Evolutionary conservation across 345 rosid species (phyloP).

Genomic region (Lepidium africanum): DNA sequence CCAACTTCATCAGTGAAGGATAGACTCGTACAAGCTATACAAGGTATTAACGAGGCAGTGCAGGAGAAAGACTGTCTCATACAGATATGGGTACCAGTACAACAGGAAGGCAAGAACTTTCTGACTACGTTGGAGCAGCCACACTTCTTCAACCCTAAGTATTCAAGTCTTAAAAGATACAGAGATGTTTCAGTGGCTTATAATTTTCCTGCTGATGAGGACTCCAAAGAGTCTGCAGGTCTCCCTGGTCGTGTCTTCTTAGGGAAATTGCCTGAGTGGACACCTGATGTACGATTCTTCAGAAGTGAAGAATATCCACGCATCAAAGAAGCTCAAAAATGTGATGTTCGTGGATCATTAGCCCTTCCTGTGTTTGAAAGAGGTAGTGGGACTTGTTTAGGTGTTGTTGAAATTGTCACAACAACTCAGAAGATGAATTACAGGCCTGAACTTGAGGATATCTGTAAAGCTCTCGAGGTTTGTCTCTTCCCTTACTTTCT

Average conservation of each 20-base stretch:
- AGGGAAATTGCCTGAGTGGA: conserved; percentile 82
- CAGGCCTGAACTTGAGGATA: conserved; percentile 64
- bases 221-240: conserved; percentile 59
- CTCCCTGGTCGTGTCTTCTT: conserved; percentile 88
- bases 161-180: conserved; percentile 58
- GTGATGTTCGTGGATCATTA: conserved; percentile 68
- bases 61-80: conserved; percentile 58
- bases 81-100: conserved; percentile 84
- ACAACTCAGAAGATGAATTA: conserved; percentile 64
- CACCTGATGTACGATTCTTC: conserved; percentile 91
- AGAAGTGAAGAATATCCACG: conserved; percentile 76
- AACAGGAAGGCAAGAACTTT: conserved; percentile 51
- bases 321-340: conserved; percentile 48
- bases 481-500: conserved; percentile 3
- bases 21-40: conserved; percentile 51
- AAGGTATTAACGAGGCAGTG: conserved; percentile 44
- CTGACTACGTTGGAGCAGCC: conserved; percentile 83
- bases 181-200: conserved; percentile 58
- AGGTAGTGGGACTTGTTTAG: conserved; percentile 69
- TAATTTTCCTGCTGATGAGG: conserved; percentile 65
- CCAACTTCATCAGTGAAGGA: conserved; percentile 48
- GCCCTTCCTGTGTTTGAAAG: conserved; percentile 86
- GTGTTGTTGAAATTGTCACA: conserved; percentile 85
- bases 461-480: conserved; percentile 95
- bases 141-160: conserved; percentile 43